Base-by-base conservation (phyloP, 345 rosid genomes). In the Populus tremula region DNA sequence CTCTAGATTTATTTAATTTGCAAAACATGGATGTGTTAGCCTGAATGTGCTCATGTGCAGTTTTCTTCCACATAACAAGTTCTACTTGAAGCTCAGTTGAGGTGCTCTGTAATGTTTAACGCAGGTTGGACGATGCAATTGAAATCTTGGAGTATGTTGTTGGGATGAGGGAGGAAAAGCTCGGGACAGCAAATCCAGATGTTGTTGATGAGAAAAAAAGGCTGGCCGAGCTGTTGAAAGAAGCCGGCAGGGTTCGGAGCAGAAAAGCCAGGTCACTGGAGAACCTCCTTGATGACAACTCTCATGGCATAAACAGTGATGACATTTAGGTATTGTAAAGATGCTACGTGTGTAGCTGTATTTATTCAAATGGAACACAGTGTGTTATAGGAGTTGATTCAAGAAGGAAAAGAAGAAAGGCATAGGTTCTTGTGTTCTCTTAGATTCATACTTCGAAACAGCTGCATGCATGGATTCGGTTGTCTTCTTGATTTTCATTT, bases 201-300 rank as follows among this genome's bases (percentile, higher is more conserved):
- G 94, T 93, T 47, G 91, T 87, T 79, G 97, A 95, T 66, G 99
- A 93, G 91, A 95, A 93, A 88, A 87, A 72, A 84, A 90, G 99
- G 84, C 78, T 95, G 87, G 88, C 83, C 6, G 93, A 88, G 79
- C 81, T 95, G 64, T 70, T 93, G 87, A 91, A 92, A 83, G 98
- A 95, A 82, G 88, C 90, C 0, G 98, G 98, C 69, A 91, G 88
- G 78, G 94, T 81, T 69, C 86, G 92, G 33, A 86, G 87, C 90
- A 81, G 91, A 78, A 92, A 92, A 83, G 89, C 79, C 54, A 86
- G 85, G 70, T 92, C 99, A 59, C 89, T 95, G 25, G 93, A 93
- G 88, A 89, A 89, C 66, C 93, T 95, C 29, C 94, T 95, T 43
- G 96, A 89, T 90, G 85, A 85, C 31, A 81, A 87, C 71, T 68